Evolutionary conservation across 345 rosid genomes (phyloP).

Genomic region (Clausena lansium): DNA sequence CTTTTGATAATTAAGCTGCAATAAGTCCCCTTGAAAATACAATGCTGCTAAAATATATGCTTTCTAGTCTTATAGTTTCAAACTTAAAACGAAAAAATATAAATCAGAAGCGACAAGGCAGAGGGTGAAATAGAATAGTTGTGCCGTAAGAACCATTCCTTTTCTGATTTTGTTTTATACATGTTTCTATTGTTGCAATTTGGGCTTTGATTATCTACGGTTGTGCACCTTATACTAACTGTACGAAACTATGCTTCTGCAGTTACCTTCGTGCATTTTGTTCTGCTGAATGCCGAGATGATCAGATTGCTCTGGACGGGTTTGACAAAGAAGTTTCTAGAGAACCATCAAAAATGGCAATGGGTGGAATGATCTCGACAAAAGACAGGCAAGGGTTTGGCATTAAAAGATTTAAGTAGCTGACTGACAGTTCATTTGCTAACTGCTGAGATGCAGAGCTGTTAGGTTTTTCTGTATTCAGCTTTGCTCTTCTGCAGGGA

Average conservation of each 20-base stretch:
- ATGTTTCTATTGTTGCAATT: neutral
- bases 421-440: slow-evolving; percentile 1
- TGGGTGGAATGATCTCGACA: neutral
- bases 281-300: slow-evolving; percentile 24
- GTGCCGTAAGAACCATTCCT: neutral
- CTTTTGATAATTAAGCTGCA: neutral
- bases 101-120: neutral
- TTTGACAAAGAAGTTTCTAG: slow-evolving; percentile 9
- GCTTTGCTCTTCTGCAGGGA: neutral
- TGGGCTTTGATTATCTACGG: neutral
- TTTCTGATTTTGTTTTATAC: neutral
- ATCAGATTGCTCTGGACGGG: slow-evolving; percentile 31
- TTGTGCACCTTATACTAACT: neutral
- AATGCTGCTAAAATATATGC: neutral
- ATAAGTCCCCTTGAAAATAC: neutral
- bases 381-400: neutral
- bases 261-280: slow-evolving; percentile 35
- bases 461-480: neutral
- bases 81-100: neutral
- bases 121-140: neutral
- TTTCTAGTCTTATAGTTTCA: neutral
- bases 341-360: slow-evolving; percentile 1
- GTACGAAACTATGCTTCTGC: neutral
- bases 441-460: slow-evolving; percentile 8
- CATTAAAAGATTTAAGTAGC: slow-evolving; percentile 1